Percentiles rank a stretch among this genome's conserved stretches.
Evolutionary conservation across 179 eudicot species (phyloP).

Genomic region (Spergularia azorica): DNA sequence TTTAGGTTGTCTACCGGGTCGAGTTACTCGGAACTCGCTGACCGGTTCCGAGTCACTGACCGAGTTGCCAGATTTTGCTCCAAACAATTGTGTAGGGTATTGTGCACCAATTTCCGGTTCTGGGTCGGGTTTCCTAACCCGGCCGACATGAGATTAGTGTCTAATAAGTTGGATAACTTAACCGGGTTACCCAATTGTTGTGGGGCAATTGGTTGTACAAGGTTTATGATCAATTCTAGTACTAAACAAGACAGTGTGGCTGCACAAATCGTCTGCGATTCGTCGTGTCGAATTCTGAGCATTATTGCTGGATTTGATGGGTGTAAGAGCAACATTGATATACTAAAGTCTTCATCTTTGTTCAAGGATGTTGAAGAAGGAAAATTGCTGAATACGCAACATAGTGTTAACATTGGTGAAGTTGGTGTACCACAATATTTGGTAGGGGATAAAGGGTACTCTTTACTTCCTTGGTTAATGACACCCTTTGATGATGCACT

Average conservation of each 20-base stretch:
- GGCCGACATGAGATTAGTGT: constrained; percentile 45
- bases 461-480: constrained; percentile 77
- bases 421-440: constrained; percentile 61
- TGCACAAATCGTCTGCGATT: constrained; percentile 78
- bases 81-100: constrained; percentile 75
- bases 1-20: constrained; percentile 69
- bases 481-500: constrained; percentile 51
- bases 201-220: constrained; percentile 58
- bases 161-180: constrained; percentile 38
- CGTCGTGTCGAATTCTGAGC: constrained; percentile 65
- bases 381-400: constrained; percentile 38
- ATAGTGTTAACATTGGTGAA: constrained; percentile 27
- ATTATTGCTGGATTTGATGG: constrained; percentile 71
- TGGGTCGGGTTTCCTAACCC: constrained; percentile 78
- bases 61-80: constrained; percentile 56
- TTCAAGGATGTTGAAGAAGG: constrained; percentile 59
- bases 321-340: constrained; percentile 31
- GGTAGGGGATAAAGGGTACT: constrained; percentile 63
- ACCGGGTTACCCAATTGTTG: constrained; percentile 76
- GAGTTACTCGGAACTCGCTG: constrained; percentile 48
- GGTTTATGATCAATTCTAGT: constrained; percentile 37
- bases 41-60: constrained; percentile 53
- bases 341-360: constrained; percentile 60
- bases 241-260: constrained; percentile 38
- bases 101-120: constrained; percentile 82